These are phyloP conservation scores for Leishmania major DNA, from an alignment of 208 protist species.

Conservation along the genomic window DNA sequence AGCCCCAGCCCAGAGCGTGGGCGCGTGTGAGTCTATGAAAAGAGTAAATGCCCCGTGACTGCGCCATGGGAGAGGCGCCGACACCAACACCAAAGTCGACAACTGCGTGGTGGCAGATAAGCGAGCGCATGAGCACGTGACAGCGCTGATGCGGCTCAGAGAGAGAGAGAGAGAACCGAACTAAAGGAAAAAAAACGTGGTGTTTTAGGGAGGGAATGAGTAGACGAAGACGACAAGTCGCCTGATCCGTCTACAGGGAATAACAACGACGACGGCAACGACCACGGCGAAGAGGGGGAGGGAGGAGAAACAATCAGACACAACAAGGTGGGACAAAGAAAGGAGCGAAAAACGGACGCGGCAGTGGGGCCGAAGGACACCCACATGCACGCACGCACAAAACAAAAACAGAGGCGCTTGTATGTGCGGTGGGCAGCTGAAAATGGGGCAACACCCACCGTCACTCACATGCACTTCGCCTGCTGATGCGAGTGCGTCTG, in stretches of 20 bases:
- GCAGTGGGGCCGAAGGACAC: not conserved
- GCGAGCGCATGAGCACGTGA: conserved; percentile 10
- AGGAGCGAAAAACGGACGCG: not conserved
- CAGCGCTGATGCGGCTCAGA: not conserved
- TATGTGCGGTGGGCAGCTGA: not conserved
- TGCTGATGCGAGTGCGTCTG: not conserved
- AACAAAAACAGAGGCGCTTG: not conserved
- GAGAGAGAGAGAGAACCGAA: not conserved
- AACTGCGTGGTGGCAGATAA: conserved; percentile 13
- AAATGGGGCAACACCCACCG: not conserved
- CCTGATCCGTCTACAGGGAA: not conserved
- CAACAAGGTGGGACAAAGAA: not conserved
- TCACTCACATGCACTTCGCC: not conserved
- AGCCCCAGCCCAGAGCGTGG: not conserved
- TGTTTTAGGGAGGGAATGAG: not conserved
- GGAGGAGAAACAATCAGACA: not conserved
- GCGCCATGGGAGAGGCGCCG: not conserved
- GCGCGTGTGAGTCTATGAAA: conserved; percentile 28
- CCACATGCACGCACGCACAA: not conserved
- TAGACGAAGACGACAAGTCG: not conserved
- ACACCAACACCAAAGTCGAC: not conserved
- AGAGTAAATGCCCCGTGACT: conserved; percentile 7
- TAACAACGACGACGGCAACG: not conserved
- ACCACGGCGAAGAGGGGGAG: not conserved
- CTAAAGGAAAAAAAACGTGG: not conserved